These are phyloP conservation scores for Naematelia encephala DNA, from an alignment of 768 basidiomycete species.

Conservation along the genomic window DNA sequence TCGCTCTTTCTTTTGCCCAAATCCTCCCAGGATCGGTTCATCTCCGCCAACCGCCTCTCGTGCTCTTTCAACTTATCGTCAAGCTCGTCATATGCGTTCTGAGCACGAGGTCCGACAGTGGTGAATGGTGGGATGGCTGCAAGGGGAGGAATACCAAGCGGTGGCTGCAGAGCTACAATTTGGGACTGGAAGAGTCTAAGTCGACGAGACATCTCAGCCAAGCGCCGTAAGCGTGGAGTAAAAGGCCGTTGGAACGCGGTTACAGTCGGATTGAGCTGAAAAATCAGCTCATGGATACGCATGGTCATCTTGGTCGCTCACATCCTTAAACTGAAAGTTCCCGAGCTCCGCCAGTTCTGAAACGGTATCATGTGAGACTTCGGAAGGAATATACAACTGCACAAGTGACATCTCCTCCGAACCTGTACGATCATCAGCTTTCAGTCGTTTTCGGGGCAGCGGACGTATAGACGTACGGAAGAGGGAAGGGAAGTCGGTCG, in stretches of 20 bases:
- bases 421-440: constrained; percentile 55
- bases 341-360: constrained; percentile 92
- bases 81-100: constrained; percentile 89
- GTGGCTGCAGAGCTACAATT: constrained; percentile 79
- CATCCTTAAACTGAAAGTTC: constrained; percentile 96
- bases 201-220: constrained; percentile 94
- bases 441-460: neutral
- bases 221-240: constrained; percentile 87
- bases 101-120: constrained; percentile 85
- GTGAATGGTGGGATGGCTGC: constrained; percentile 81
- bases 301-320: constrained; percentile 52
- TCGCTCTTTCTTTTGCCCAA: constrained; percentile 81
- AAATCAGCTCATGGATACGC: constrained; percentile 2
- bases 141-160: constrained; percentile 75
- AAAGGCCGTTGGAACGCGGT: constrained; percentile 99
- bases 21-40: constrained; percentile 90
- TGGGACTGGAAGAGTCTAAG: constrained; percentile 84
- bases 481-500: constrained; percentile 75
- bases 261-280: constrained; percentile 83
- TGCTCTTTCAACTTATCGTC: constrained; percentile 82
- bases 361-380: constrained; percentile 96
- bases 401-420: constrained; percentile 98
- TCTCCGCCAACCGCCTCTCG: constrained; percentile 74
- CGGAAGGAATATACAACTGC: constrained; percentile 92
- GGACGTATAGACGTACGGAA: constrained; percentile 64